These are phyloP conservation scores for Thermochaetoides dissita DNA, from an alignment of 2,329 filamentous ascomycete species.

Conservation along the genomic window DNA sequence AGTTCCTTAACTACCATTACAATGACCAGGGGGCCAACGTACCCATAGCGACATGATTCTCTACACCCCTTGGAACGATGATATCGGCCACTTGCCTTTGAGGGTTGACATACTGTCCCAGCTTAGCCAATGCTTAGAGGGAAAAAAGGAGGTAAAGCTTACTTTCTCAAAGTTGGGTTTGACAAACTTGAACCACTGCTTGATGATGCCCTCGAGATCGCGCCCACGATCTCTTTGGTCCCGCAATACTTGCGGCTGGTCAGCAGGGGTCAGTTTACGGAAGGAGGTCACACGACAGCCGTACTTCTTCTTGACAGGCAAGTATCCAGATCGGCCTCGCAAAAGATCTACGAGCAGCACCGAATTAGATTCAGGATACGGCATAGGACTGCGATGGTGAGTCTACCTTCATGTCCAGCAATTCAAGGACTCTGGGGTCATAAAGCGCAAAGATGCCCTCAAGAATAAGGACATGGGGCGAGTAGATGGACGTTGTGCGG, in stretches of 20 bases:
- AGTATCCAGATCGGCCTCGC: conserved; percentile 88
- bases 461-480: conserved; percentile 84
- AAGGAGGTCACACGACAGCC: conserved; percentile 18
- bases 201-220: conserved; percentile 89
- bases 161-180: conserved; percentile 89
- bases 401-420: conserved; percentile 75
- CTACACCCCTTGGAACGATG: conserved; percentile 85
- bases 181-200: conserved; percentile 93
- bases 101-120: conserved; percentile 62
- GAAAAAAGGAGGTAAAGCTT: conserved; percentile 4
- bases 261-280: background rate
- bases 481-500: conserved; percentile 80
- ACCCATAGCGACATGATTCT: conserved; percentile 86
- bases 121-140: background rate
- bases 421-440: conserved; percentile 67
- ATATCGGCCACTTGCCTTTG: conserved; percentile 87
- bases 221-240: conserved; percentile 81
- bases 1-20: background rate
- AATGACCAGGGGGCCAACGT: conserved; percentile 16
- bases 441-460: conserved; percentile 95
- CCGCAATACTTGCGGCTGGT: conserved; percentile 47
- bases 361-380: too few species aligned
- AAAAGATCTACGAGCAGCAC: conserved; percentile 54
- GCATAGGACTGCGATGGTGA: too few species aligned
- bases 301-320: conserved; percentile 78